Conservation (phyloP, 352 stramenopile genomes). For the Globisporangium iwayamae region DNA sequence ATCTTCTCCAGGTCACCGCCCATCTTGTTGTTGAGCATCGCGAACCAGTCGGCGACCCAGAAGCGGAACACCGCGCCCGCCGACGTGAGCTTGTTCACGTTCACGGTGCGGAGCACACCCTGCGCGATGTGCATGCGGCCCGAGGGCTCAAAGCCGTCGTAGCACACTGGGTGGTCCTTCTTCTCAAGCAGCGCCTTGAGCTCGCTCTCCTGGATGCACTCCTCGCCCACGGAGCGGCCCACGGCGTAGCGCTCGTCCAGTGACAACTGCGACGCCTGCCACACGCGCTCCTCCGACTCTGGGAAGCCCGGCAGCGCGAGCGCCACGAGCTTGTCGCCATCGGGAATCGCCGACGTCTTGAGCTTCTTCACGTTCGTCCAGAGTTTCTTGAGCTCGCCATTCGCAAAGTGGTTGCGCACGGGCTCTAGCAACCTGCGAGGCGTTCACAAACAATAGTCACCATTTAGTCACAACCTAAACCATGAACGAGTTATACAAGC, state of each 20-base stretch:
- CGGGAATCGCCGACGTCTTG: conserved; percentile 57
- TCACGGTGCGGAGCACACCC: conserved; percentile 95
- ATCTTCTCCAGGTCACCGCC: conserved; percentile 97
- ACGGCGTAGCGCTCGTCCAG: conserved; percentile 80
- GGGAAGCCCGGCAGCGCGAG: conserved; percentile 60
- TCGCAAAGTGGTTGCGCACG: conserved; percentile 95
- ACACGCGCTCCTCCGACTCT: conserved; percentile 54
- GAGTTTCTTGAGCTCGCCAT: conserved; percentile 94
- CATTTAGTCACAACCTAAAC: neutral
- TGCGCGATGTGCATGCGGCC: conserved; percentile 99
- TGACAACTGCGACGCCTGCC: conserved; percentile 72
- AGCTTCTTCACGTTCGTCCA: conserved; percentile 92
- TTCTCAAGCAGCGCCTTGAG: conserved; percentile 81
- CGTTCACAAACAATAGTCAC: neutral
- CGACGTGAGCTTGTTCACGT: conserved; percentile 93
- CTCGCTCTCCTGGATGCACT: conserved; percentile 93
- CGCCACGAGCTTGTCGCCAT: conserved; percentile 73
- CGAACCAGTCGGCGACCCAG: conserved; percentile 99
- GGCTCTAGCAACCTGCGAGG: conserved; percentile 86
- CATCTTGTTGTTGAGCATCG: conserved; percentile 99
- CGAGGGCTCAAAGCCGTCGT: conserved; percentile 99
- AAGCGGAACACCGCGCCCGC: conserved; percentile 97
- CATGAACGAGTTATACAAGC: neutral
- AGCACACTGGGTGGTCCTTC: conserved; percentile 90
- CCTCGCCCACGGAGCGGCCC: conserved; percentile 86